Percentiles rank a stretch among this genome's conserved stretches.
These are phyloP conservation scores for Amphichorda felina DNA, from an alignment of 2,329 filamentous ascomycete species.

Conservation along the genomic window DNA sequence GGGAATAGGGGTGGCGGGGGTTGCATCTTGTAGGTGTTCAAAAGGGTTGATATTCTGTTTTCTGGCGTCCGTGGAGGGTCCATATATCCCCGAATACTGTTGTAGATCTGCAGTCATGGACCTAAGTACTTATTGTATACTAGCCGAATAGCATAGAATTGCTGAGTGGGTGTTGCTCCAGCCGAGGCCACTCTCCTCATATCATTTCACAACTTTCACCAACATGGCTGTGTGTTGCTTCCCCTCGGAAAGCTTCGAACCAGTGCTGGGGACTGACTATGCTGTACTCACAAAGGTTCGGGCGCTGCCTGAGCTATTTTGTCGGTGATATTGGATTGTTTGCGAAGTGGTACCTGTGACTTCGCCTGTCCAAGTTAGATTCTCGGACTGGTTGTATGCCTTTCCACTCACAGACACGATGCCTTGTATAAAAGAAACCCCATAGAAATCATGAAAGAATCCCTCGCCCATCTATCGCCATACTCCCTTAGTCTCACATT, in stretches of 20 bases:
- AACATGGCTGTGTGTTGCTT: too few relatives aligned
- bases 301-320: too few relatives aligned
- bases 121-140: conserved; percentile 18
- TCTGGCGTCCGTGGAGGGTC: conserved; percentile 15
- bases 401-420: too few relatives aligned
- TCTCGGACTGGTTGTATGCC: too few relatives aligned
- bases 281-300: too few relatives aligned
- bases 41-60: conserved; percentile 16
- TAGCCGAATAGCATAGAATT: conserved; percentile 8
- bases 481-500: background rate
- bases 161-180: conserved; percentile 6
- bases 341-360: background rate
- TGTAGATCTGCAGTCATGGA: conserved; percentile 11
- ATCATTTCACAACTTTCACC: background rate
- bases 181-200: conserved; percentile 23
- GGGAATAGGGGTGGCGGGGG: conserved; percentile 5
- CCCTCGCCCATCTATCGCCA: background rate
- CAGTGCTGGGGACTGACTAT: too few relatives aligned
- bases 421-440: too few relatives aligned
- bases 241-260: too few relatives aligned
- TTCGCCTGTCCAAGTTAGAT: background rate
- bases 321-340: background rate
- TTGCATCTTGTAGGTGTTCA: conserved; percentile 25
- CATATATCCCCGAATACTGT: conserved; percentile 10
- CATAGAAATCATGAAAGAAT: background rate